Conservation (phyloP, 2,329 filamentous ascomycete genomes). For the Ophiostoma pallidulum region DNA sequence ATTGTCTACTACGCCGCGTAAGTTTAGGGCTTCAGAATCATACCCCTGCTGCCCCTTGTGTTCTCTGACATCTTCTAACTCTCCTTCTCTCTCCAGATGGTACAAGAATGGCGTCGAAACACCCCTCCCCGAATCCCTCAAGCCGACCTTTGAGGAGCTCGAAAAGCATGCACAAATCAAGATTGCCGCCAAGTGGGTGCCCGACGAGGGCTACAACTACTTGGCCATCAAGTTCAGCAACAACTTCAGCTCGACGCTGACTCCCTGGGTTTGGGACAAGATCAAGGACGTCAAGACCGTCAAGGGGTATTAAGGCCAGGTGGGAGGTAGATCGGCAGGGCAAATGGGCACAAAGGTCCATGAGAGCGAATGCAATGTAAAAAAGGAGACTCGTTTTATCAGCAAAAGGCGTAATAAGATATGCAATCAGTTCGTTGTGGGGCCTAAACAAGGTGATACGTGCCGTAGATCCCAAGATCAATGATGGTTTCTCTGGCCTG, state of each 20-base stretch:
- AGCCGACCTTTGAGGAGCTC: conserved; percentile 3
- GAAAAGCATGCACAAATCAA: conserved; percentile 12
- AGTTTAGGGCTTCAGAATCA: neutral
- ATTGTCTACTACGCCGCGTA: conserved; percentile 11
- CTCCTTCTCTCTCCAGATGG: neutral
- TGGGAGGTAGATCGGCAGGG: no score
- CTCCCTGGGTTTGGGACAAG: conserved; percentile 13
- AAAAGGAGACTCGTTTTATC: no score
- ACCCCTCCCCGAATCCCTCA: conserved; percentile 10
- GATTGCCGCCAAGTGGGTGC: conserved; percentile 11
- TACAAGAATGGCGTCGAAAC: conserved; percentile 13
- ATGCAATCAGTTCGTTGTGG: no score
- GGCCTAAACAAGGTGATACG: no score
- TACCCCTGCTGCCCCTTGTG: no score
- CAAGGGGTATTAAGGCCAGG: conserved; percentile 16
- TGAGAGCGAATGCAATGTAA: no score
- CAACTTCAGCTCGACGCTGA: conserved; percentile 14
- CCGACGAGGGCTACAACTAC: conserved; percentile 13
- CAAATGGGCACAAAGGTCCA: no score
- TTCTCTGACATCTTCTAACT: no score
- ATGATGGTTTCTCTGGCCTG: no score
- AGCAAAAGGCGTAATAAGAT: no score
- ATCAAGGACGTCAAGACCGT: conserved; percentile 12
- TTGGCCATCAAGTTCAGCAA: conserved; percentile 14
- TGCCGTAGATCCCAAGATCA: no score